Base-by-base conservation (phyloP, 352 stramenopile genomes). In the Globisporangium parvum region DNA sequence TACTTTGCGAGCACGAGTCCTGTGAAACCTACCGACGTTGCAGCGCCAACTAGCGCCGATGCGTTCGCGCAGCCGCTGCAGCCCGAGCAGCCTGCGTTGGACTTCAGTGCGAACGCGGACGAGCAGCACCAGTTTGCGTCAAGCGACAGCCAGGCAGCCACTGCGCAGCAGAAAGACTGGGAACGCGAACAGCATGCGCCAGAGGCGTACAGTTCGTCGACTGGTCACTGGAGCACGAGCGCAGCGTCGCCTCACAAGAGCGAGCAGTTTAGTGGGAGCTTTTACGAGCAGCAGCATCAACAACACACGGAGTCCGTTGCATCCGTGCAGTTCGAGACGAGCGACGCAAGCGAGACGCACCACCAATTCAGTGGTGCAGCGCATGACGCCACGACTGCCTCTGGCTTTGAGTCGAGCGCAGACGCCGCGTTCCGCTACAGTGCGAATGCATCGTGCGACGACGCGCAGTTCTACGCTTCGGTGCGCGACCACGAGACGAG, bases 401-500 rank as follows among this genome's bases (percentile, higher is more conserved):
- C 6, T 12, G 31, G 31, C 31, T 37, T 37, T 37, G 31, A 37
- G 31, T 37, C 31, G 31, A 37, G 31, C 31, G 31, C 31, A 12
- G 31, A 37, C 11, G 40, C 10, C 21, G 44, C 57, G 3, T 65
- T 65, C 35, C n/a, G 39, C 40, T 65, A 60, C 42, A 47, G n/a
- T n/a, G 18, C 41, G 21, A 55, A 59, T 20, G 47, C 53, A 2
- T 54, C 59, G 17, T 48, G 31, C 21, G 59, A 65, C 31, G 57
- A 63, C 26, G 51, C 57, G 18, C 57, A 53, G 44, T 63, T 65
- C 40, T 65, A 56, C 20, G 53, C 52, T 0, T 59, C 52, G 4
- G 53, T 65, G 12, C 59, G 59, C 23, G 37, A 61, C 3, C 45
- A 66, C 20, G 65, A 79, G 26, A 54, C 40, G 8, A 65, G 69